Base-by-base conservation (phyloP, 805 yeast species). In the Geotrichum ghanense region DNA sequence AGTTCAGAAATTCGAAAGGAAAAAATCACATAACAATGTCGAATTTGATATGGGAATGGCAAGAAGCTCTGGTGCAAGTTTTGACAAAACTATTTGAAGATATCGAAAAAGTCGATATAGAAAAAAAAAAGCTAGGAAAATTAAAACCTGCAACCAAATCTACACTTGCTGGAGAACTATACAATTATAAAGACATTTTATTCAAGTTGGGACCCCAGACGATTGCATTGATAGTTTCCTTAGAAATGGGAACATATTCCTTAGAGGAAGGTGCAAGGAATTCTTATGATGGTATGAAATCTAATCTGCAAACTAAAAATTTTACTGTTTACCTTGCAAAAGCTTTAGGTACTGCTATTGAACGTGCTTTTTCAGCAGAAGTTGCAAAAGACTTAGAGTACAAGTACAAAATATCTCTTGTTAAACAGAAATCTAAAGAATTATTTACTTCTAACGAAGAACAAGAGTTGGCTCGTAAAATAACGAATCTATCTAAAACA, bases 341-440 rank as follows among this genome's bases (percentile, higher is more conserved):
- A 19, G 71, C 83, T 0, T 86, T 90, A 3, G 95, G 96, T 6
- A 78, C 74, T 53, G 88, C 95, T 12, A 71, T 90, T 20, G 96
- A 90, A 60, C 64, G 79, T 55, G 97, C 92, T 61, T 85, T 81
- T 60, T 75, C 62, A 41, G 27, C 20, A 42, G 45, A 42, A 7
- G 35, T 16, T 46, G 42, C 25, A 26, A 41, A 45, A 22, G 59
- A 56, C 26, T 40, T 35, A 25, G 74, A 71, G 49, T 69, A 75
- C 2, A 20, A 35, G 10, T 9, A 35, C 10, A 20, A n/a, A 16
- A 20, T 20, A 10, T 12, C n/a, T 12, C n/a, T n/a, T 12, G 12
- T 26, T 26, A 26, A 26, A 26, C 34, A 26, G 34, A 12, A 26
- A n/a, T 69, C 76, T 52, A 76, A 72, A 56, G 77, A 76, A 45